A percentile compares a stretch with the other conserved stretches of the same genome.
Evolutionary conservation across 306 rosid genomes (phyloP).

Genomic region (Malus sieversii): DNA sequence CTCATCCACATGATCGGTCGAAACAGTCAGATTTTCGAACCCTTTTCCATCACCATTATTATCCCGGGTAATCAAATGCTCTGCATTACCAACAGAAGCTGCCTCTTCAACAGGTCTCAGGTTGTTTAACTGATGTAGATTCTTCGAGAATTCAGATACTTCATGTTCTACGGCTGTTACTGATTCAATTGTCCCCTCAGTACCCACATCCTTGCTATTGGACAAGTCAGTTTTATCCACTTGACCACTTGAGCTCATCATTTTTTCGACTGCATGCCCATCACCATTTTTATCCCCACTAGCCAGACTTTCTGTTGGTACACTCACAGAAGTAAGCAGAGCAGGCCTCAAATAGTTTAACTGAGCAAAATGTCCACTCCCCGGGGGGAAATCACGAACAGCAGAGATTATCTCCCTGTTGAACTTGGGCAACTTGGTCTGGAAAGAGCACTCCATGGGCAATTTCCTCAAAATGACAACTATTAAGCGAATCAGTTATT

Average conservation of each 20-base stretch:
- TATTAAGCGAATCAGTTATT: slow-evolving; percentile 23
- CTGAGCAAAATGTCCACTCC: slow-evolving; percentile 47
- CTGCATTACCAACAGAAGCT: background rate
- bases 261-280: background rate
- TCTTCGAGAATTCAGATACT: background rate
- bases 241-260: background rate
- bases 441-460: slow-evolving; percentile 9
- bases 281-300: background rate
- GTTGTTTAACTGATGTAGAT: background rate
- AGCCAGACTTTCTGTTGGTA: background rate
- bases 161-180: background rate
- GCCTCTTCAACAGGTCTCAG: background rate
- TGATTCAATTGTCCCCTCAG: background rate
- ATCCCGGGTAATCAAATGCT: background rate
- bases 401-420: slow-evolving; percentile 49
- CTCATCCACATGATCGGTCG: background rate
- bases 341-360: slow-evolving; percentile 7
- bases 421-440: slow-evolving; percentile 10
- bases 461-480: slow-evolving; percentile 27
- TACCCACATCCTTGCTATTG: background rate
- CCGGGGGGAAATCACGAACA: slow-evolving; percentile 62
- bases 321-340: slow-evolving; percentile 8
- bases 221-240: background rate
- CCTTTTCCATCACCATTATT: background rate
- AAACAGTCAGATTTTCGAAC: background rate